These are phyloP conservation scores for Vanrija sp. DNA, from an alignment of 1,284 basidiomycete species.

Conservation along the genomic window DNA sequence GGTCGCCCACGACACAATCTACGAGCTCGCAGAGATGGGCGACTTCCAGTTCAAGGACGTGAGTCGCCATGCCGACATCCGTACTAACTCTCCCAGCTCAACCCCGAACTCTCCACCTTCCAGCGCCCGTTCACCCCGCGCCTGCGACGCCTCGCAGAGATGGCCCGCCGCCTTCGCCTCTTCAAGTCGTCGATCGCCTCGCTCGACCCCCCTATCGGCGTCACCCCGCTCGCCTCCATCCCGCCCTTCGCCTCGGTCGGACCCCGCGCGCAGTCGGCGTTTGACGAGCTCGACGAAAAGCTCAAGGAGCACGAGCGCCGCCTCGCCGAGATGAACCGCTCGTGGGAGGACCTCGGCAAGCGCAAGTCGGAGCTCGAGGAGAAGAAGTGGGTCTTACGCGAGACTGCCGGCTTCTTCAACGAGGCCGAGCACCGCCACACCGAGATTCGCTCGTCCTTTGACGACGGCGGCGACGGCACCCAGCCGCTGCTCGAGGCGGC, in stretches of 20 bases:
- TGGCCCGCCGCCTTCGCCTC: conserved; percentile 89
- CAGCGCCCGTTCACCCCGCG: conserved; percentile 97
- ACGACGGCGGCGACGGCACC: conserved; percentile 67
- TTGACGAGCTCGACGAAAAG: conserved; percentile 88
- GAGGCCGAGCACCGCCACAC: conserved; percentile 75
- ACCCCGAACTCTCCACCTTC: conserved; percentile 92
- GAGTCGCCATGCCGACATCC: conserved; percentile 31
- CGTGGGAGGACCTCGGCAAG: conserved; percentile 83
- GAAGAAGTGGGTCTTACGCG: conserved; percentile 84
- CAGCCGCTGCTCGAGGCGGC: conserved; percentile 89
- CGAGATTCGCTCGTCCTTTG: conserved; percentile 82
- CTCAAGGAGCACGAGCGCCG: conserved; percentile 84
- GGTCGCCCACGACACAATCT: conserved; percentile 93
- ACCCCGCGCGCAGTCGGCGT: conserved; percentile 83
- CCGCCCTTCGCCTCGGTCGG: conserved; percentile 78
- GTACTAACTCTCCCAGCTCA: conserved; percentile 59
- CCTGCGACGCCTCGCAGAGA: conserved; percentile 91
- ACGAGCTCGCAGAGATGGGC: conserved; percentile 90
- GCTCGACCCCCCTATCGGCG: conserved; percentile 63
- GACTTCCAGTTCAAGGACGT: conserved; percentile 98
- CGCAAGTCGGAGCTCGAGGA: conserved; percentile 85
- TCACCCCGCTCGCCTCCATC: conserved; percentile 76
- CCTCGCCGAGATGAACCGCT: conserved; percentile 86
- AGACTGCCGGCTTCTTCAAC: conserved; percentile 96
- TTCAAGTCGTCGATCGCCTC: conserved; percentile 82